Conservation (phyloP, 1,284 basidiomycete genomes). For the Tremellales sp. region DNA sequence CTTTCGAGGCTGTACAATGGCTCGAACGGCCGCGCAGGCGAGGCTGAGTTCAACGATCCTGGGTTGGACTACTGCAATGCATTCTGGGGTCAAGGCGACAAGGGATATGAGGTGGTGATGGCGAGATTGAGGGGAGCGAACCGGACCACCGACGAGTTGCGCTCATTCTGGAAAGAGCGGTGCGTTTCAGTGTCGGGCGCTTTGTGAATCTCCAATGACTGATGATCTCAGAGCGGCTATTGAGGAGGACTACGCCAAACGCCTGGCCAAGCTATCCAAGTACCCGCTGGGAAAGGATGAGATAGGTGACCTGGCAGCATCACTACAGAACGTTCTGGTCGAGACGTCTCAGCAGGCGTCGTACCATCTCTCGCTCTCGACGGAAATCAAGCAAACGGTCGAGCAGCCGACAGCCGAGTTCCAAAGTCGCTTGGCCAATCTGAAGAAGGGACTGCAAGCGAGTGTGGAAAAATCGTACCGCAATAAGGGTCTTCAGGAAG, state of each 20-base stretch:
- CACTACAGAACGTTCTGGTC: conserved; percentile 68
- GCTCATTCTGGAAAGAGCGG: conserved; percentile 84
- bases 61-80: conserved; percentile 87
- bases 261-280: conserved; percentile 76
- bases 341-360: conserved; percentile 75
- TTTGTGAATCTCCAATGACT: not conserved
- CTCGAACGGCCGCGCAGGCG: conserved; percentile 8
- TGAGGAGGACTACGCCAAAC: conserved; percentile 93
- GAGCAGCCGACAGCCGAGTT: conserved; percentile 66
- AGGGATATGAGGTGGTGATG: conserved; percentile 85
- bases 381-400: conserved; percentile 71
- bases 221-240: conserved; percentile 48
- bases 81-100: conserved; percentile 86
- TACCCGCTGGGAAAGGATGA: conserved; percentile 76
- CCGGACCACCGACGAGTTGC: conserved; percentile 85
- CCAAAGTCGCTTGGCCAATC: conserved; percentile 62
- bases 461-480: conserved; percentile 84
- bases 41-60: conserved; percentile 34
- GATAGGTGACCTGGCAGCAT: conserved; percentile 76
- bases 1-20: conserved; percentile 44
- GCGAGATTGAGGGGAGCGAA: conserved; percentile 77
- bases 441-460: conserved; percentile 63
- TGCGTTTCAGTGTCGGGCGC: conserved; percentile 36
- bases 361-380: conserved; percentile 60
- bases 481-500: conserved; percentile 75